Evolutionary conservation across 345 rosid species (phyloP), one percentile per base, ranked within the genome.

Genomic region (Populus alba): DNA sequence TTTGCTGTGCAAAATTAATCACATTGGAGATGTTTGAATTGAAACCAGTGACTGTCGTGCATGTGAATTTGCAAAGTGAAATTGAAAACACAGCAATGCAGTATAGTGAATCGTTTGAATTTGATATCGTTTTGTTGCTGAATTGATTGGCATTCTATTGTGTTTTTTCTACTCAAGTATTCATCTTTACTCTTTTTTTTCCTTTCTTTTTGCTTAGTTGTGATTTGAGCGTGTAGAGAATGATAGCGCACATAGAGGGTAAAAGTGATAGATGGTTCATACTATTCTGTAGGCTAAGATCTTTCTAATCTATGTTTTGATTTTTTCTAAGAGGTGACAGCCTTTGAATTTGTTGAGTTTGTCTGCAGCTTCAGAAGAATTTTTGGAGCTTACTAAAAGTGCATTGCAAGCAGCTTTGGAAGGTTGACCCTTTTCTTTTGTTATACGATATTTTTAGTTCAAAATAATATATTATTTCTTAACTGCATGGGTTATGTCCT

Each of bases 301-400:
- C 18, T 68, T 68, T 66, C 68, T 66, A 13, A 18, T 17, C n/a
- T n/a, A 72, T 62, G 66, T 53, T 27, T 71, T 65, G 15, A 69
- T 23, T 18, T 57, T 55, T 57, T 5, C 55, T 10, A 39, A 33
- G 73, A 39, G 22, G 15, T 70, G 23, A 76, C 35, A 55, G 22
- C 15, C 7, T 38, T 11, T 61, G 13, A 6, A 23, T 18, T 63
- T 67, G 27, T 15, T 72, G 49, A 68, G 66, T 72, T 59, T 73
- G 7, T 72, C 66, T 88, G 85, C 89, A 96, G 98, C 97, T 77
- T 94, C 98, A 37, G 97, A 94, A 81, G 99, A 96, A 61, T 96
- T 96, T 89, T 87, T 96, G 92, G 99, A 94, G 85, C 99, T 94
- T 55, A 91, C 97, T 3, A 96, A 93, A 83, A 94, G 97, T 86